Evolutionary conservation across 768 basidiomycete genomes (phyloP), one percentile per base, ranked within the genome.

Genomic region (Megacollybia marginata): DNA sequence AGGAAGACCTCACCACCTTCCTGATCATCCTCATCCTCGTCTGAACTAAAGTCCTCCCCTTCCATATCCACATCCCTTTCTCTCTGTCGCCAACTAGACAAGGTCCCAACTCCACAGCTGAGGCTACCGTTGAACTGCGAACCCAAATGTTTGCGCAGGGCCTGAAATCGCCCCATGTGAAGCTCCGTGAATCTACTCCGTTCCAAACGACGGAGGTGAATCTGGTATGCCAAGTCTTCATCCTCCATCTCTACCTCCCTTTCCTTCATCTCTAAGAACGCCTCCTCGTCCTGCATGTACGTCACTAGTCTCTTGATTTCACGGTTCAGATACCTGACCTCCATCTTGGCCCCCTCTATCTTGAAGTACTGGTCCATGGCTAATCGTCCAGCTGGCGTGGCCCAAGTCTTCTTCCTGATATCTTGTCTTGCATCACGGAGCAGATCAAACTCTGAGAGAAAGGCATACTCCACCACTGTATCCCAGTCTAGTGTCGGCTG

Each of bases 401-500:
- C 49, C 61, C 61, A 63, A 2, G 42, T 46, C 46, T 57, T 50
- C n/a, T 53, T 31, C 11, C 40, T 48, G 32, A 62, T 54, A 36
- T 60, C 55, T 28, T 55, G 23, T 1, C 59, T 50, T 2, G 55
- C 40, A 20, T 53, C 49, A 9, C 56, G 52, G 16, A 62, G 53
- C 20, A 62, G 43, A 10, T 36, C 35, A 16, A 36, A 36, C 16
- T 36, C 35, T 10, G 35, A 36, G 10, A 36, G 35, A 36, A 44
- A 50, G 0, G 44, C 51, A 9, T 47, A 51, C 11, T 65, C 45
- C 0, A 63, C 47, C 0, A 65, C 54, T 11, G 54, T 48, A 5
- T 52, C 48, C 55, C 57, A 60, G 3, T 46, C 9, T 4, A 57
- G 49, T 4, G 9, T 16, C 3, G 2, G 44, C n/a, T 46, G 47